phyloP scores from a whole-genome alignment of 2,329 filamentous ascomycete genomes.

The Alternaria gansuensis region DNA sequence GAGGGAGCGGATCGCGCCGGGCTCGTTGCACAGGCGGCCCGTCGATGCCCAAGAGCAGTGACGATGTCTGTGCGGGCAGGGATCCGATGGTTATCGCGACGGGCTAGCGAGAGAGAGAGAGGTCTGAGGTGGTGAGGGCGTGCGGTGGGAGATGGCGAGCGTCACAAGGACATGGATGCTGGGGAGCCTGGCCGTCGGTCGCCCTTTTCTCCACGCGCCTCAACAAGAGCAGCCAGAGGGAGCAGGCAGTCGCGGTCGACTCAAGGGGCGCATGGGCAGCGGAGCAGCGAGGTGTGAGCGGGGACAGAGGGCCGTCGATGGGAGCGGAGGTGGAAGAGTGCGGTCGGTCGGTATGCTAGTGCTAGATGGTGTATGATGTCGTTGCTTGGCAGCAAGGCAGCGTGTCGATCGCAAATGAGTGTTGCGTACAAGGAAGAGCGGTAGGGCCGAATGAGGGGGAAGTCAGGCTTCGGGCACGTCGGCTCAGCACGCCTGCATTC shows the following conservation, averaged over 20 bases:
- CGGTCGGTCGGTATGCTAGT: background rate
- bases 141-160: constrained; percentile 39
- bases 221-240: constrained; percentile 25
- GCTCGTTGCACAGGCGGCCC: constrained; percentile 24
- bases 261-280: constrained; percentile 26
- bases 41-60: constrained; percentile 31
- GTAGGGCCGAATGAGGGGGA: constrained; percentile 34
- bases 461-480: constrained; percentile 22
- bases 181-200: constrained; percentile 24
- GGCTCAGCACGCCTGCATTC: constrained; percentile 22
- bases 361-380: constrained; percentile 35
- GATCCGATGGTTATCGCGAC: constrained; percentile 26
- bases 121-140: constrained; percentile 29
- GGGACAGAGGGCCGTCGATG: constrained; percentile 10
- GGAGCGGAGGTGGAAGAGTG: constrained; percentile 21
- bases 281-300: constrained; percentile 16
- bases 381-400: constrained; percentile 31
- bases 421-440: constrained; percentile 19
- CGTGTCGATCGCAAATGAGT: constrained; percentile 26
- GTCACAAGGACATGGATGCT: constrained; percentile 53
- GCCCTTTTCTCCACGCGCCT: constrained; percentile 21
- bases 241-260: constrained; percentile 26
- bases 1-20: constrained; percentile 32
- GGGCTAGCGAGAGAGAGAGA: constrained; percentile 22
- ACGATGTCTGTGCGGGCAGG: constrained; percentile 26